Percentiles rank a stretch among this genome's conserved stretches.
Evolutionary conservation across 345 rosid genomes (phyloP).

Genomic region (Pugionium cornutum): DNA sequence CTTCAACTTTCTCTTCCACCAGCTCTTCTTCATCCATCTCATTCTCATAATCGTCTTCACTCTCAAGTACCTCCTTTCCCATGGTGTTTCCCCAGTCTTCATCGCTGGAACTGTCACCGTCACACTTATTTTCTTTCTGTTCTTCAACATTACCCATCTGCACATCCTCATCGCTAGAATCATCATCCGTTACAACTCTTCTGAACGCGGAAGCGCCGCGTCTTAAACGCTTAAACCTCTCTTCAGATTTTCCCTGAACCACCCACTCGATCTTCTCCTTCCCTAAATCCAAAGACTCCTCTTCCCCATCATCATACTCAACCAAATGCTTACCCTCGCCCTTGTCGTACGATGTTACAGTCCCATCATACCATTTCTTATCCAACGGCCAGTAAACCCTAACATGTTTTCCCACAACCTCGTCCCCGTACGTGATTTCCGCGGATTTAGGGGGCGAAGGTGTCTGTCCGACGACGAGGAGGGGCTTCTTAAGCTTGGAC

Average conservation of each 20-base stretch:
- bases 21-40: slow-evolving; percentile 47
- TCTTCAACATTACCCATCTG: slow-evolving; percentile 45
- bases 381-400: slow-evolving; percentile 96
- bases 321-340: slow-evolving; percentile 64
- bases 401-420: slow-evolving; percentile 65
- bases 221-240: slow-evolving; percentile 61
- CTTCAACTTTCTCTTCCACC: slow-evolving; percentile 37
- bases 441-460: slow-evolving; percentile 42
- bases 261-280: slow-evolving; percentile 92
- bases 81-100: slow-evolving; percentile 71
- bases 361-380: slow-evolving; percentile 81
- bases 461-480: slow-evolving; percentile 64
- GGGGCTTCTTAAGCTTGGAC: slow-evolving; percentile 55
- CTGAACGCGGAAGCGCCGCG: slow-evolving; percentile 54
- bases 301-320: slow-evolving; percentile 80
- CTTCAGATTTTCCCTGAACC: slow-evolving; percentile 36
- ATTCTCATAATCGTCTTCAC: slow-evolving; percentile 58
- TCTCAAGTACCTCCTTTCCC: slow-evolving; percentile 52
- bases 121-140: slow-evolving; percentile 41
- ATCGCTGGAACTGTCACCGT: slow-evolving; percentile 66
- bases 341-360: slow-evolving; percentile 53
- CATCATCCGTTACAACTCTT: slow-evolving; percentile 54
- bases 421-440: slow-evolving; percentile 47
- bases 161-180: slow-evolving; percentile 26
- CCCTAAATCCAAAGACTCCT: slow-evolving; percentile 79